Conservation (phyloP, 2,329 filamentous ascomycete species). For the Cryphonectria nitschkei region DNA sequence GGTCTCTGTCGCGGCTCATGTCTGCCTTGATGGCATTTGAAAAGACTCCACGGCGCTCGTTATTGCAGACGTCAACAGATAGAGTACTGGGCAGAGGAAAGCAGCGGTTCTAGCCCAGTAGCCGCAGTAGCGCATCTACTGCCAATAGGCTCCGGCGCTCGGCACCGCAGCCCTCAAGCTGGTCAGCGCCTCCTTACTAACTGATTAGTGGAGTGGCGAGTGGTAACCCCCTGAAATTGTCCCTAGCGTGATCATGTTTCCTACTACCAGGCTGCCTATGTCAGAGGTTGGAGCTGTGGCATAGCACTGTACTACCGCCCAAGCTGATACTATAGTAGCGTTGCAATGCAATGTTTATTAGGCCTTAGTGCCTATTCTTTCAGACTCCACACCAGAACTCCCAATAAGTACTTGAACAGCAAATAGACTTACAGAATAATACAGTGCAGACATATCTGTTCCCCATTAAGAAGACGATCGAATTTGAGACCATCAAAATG, state of each 20-base stretch:
- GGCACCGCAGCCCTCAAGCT: neutral
- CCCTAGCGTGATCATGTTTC: neutral
- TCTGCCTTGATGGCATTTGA: neutral
- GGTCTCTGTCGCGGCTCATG: neutral
- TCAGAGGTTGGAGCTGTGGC: too few relatives aligned
- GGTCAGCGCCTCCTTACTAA: neutral
- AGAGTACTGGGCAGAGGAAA: neutral
- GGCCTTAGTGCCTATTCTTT: too few relatives aligned
- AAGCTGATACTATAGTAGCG: too few relatives aligned
- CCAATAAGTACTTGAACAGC: neutral
- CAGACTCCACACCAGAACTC: neutral
- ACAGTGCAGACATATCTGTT: neutral
- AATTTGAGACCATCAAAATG: too few relatives aligned
- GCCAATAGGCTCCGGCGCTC: neutral
- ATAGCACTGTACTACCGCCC: too few relatives aligned
- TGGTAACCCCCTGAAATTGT: too few relatives aligned
- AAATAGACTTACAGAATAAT: neutral
- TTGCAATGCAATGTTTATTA: too few relatives aligned
- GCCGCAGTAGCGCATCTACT: neutral
- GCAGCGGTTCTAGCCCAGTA: neutral
- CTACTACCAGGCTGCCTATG: too few relatives aligned
- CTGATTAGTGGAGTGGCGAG: neutral
- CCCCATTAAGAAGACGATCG: neutral
- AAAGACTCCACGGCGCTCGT: neutral
- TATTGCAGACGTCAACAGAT: neutral